phyloP scores from a whole-genome alignment of 1,139 yeast genomes.

The Saccharomyces hybrid region DNA sequence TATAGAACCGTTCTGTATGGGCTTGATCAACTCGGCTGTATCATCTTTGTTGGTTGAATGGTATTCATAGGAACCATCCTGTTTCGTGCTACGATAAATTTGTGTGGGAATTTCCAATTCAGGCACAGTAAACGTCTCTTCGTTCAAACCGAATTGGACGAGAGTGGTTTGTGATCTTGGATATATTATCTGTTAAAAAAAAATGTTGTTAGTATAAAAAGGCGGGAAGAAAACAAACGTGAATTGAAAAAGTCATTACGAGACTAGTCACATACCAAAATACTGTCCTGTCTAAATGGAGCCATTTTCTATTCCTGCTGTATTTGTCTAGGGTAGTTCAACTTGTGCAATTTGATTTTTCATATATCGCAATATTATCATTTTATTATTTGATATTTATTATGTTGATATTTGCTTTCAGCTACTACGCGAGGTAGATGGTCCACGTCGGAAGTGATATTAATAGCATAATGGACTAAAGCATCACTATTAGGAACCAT shows the following conservation, averaged over 20 bases:
- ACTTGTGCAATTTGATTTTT: not conserved
- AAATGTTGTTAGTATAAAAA: slow-evolving; percentile 4
- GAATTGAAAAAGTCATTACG: not conserved
- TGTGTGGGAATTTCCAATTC: slow-evolving; percentile 64
- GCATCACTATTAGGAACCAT: not conserved
- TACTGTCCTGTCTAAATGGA: slow-evolving; percentile 41
- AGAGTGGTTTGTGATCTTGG: slow-evolving; percentile 72
- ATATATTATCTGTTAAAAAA: slow-evolving; percentile 44
- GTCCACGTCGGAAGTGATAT: not conserved
- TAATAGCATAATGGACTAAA: not conserved
- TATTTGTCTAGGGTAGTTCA: not conserved
- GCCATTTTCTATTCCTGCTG: slow-evolving; percentile 31
- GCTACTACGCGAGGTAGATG: not conserved
- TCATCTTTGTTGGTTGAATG: slow-evolving; percentile 38
- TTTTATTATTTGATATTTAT: not conserved
- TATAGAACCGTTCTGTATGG: slow-evolving; percentile 58
- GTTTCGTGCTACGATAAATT: slow-evolving; percentile 49
- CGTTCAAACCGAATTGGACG: slow-evolving; percentile 76
- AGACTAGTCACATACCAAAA: slow-evolving; percentile 10
- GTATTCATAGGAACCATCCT: slow-evolving; percentile 17
- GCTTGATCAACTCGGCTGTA: slow-evolving; percentile 42
- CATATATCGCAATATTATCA: not conserved
- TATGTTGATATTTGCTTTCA: not conserved
- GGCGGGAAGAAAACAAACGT: not conserved
- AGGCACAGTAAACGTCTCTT: slow-evolving; percentile 66